Evolutionary conservation across 805 yeast genomes (phyloP).

Genomic region (Kluyveromyces lactis): DNA sequence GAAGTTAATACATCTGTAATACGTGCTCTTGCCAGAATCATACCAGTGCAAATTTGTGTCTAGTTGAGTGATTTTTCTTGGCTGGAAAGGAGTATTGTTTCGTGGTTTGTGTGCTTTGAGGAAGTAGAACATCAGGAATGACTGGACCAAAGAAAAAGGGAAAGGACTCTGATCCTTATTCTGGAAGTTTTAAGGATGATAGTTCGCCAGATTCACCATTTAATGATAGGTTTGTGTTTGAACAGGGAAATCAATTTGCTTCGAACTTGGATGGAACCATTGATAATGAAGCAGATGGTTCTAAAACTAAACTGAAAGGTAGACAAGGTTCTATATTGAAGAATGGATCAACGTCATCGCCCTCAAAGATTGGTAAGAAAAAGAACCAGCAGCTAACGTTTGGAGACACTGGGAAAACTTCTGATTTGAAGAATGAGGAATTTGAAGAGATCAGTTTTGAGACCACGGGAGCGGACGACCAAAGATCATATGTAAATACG

Average conservation of each 20-base stretch:
- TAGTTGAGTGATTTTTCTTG: too few species aligned
- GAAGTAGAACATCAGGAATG: too few species aligned
- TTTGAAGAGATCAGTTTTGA: constrained; percentile 12
- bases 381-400: constrained; percentile 11
- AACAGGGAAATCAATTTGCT: constrained; percentile 7
- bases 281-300: not conserved
- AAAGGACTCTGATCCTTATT: not conserved
- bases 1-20: too few species aligned
- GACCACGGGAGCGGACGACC: constrained; percentile 10
- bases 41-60: too few species aligned
- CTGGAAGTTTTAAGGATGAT: constrained; percentile 3
- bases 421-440: constrained; percentile 11
- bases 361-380: not conserved
- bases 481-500: constrained; percentile 22
- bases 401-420: constrained; percentile 10
- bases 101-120: too few species aligned
- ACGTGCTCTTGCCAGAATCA: too few species aligned
- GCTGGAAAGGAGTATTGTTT: too few species aligned
- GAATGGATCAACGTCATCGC: constrained; percentile 1
- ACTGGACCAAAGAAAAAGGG: too few species aligned
- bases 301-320: not conserved
- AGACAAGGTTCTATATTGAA: not conserved
- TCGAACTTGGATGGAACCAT: not conserved
- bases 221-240: constrained; percentile 23
- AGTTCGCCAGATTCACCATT: constrained; percentile 22